Evolutionary conservation across 768 basidiomycete genomes (phyloP), one percentile per base, ranked within the genome.

Genomic region (Tylopilus cervinicoccineus): DNA sequence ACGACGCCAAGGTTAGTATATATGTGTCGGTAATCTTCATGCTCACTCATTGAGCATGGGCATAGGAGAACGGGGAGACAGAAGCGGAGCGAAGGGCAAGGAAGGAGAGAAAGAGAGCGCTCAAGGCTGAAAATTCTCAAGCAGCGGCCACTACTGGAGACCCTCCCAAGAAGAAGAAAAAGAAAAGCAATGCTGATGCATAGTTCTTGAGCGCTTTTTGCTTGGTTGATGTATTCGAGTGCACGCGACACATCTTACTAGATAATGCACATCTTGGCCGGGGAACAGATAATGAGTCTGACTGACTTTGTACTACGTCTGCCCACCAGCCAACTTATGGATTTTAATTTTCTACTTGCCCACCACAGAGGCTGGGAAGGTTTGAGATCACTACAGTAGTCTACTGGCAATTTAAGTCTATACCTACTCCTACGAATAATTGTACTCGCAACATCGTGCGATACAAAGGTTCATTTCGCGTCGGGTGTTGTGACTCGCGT

Each of bases 21-120:
- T 65, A 52, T 57, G 28, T 50, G 11, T 34, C 36, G 47, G 51
- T 51, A 24, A 40, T 44, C n/a, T 29, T 27, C 29, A 9, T 49
- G 37, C 48, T 26, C 49, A 20, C 20, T 48, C 22, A 36, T 46
- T 54, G 37, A 57, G 20, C 34, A 23, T 29, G 47, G 16, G 17
- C 47, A 34, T 41, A 81, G 60, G 69, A 66, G 54, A 55, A 58
- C 60, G 79, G 74, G 42, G 89, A 93, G 72, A 88, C 88, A 24
- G 86, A 89, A 67, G 87, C 85, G 52, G 88, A 93, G 66, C 79
- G 81, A 50, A 93, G 91, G 69, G 87, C 84, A 29, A 76, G 80
- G 53, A 93, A 94, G 67, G 88, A 84, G 26, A 77, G 74, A 62
- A 90, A 83, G 69, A 84, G 84, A 71, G 86, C 84, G 2, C 74